A percentile compares a stretch with the other conserved stretches of the same genome.
Evolutionary conservation across 257 asterid genomes (phyloP).

Genomic region (Lavandula angustifolia): DNA sequence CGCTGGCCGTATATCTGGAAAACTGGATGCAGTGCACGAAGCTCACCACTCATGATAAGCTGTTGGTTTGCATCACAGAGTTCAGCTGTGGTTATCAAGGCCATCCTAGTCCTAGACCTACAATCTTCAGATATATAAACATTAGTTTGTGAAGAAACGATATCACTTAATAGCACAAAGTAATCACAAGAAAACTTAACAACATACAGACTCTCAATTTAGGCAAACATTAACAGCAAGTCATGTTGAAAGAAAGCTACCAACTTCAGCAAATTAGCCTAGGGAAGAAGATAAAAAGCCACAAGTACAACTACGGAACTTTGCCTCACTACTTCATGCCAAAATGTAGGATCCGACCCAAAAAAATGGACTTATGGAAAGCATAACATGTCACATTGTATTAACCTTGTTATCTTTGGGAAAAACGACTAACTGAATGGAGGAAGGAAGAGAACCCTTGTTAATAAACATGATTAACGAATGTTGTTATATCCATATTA

Average conservation of each 20-base stretch:
- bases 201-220: not conserved
- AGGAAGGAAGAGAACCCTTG: not conserved
- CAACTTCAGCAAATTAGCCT: not conserved
- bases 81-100: conserved; percentile 57
- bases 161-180: not conserved
- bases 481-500: no score
- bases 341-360: not conserved
- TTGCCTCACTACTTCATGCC: not conserved
- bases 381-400: no score
- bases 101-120: conserved; percentile 46
- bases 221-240: not conserved
- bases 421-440: not conserved
- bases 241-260: not conserved
- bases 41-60: conserved; percentile 51
- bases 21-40: conserved; percentile 45
- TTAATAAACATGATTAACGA: no score
- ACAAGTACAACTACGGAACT: not conserved
- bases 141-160: not conserved
- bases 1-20: conserved; percentile 51
- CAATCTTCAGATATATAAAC: conserved; percentile 18
- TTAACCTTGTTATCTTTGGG: not conserved
- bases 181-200: not conserved
- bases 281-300: not conserved
- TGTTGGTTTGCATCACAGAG: conserved; percentile 53
- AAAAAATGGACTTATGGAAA: no score